These are phyloP conservation scores for Rhizoclosmatium sp. DNA, from an alignment of 192 early-diverging fungal genomes.

Conservation along the genomic window DNA sequence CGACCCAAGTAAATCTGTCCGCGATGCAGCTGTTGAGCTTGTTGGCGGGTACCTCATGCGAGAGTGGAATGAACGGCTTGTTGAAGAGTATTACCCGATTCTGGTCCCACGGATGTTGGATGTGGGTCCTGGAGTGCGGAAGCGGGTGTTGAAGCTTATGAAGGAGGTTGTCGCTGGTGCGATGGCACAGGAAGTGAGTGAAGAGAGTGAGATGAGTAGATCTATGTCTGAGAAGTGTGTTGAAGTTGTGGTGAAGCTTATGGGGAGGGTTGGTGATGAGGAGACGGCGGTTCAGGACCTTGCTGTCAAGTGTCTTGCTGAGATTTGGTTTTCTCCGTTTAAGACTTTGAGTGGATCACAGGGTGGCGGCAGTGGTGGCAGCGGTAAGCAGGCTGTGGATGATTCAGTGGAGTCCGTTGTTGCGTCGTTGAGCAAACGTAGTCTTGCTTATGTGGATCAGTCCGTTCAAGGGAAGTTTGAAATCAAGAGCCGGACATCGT, in stretches of 20 bases:
- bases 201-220: neutral
- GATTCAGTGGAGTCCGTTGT: slow-evolving; percentile 5
- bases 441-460: slow-evolving; percentile 5
- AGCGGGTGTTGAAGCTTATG: slow-evolving; percentile 82
- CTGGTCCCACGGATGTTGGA: slow-evolving; percentile 85
- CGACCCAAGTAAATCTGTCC: slow-evolving; percentile 83
- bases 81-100: slow-evolving; percentile 79
- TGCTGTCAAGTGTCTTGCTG: slow-evolving; percentile 73
- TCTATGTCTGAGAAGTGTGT: slow-evolving; percentile 21
- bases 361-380: neutral
- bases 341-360: slow-evolving; percentile 29
- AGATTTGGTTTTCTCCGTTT: slow-evolving; percentile 74
- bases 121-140: slow-evolving; percentile 86
- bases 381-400: neutral
- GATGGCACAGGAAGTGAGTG: neutral
- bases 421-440: neutral
- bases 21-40: slow-evolving; percentile 91
- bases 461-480: slow-evolving; percentile 22
- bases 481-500: slow-evolving; percentile 36
- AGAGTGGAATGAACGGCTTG: slow-evolving; percentile 61
- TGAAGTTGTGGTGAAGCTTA: slow-evolving; percentile 45
- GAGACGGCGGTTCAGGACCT: slow-evolving; percentile 68
- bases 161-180: slow-evolving; percentile 69
- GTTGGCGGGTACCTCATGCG: slow-evolving; percentile 81
- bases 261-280: slow-evolving; percentile 52